Evolutionary conservation across 2,329 filamentous ascomycete species (phyloP), one percentile per base, ranked within the genome.

Genomic region (Epichloe baconii): DNA sequence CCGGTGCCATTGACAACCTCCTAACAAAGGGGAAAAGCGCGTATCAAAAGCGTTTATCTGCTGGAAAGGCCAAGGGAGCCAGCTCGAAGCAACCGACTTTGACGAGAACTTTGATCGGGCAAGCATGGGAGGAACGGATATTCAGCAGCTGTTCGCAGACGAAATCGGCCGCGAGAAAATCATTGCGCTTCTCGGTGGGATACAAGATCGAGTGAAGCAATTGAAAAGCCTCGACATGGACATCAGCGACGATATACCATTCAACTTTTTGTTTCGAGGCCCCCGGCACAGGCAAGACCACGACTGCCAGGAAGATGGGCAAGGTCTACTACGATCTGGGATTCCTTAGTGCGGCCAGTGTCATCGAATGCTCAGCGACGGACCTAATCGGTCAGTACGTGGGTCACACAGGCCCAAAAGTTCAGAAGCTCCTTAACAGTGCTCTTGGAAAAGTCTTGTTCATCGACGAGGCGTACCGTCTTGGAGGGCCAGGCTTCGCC

Each of bases 271-370:
- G 0, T 88, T 88, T 65, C 74, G 78, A 0, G 84, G 85, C 68
- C 0, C 14, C 81, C 14, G 82, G 80, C 0, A 88, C 85, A 0
- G 86, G 85, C 0, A 89, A 89, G 59, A 88, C 85, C 0, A 82
- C 81, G 0, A 87, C 72, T 0, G 86, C 86, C 0, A 69, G 75
- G n/a, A 85, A 82, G 54, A 86, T 90, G 74, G 85, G 85, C 3
- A 77, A 86, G 54, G 71, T 90, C 0, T 90, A 79, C 59, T 89
- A 86, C 59, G 80, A 89, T 57, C 78, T 88, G 73, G 84, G 84
- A 0, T 77, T 89, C 36, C 66, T 90, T 0, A 77, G 0, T 70
- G 70, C 0, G 73, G 71, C 0, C 76, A 82, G 26, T 31, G 81
- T 88, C 0, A 62, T 81, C 0, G 82, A 88, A 50, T 78, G 74